Conservation (phyloP, 2,329 filamentous ascomycete species). For the Colletotrichum falcatum region DNA sequence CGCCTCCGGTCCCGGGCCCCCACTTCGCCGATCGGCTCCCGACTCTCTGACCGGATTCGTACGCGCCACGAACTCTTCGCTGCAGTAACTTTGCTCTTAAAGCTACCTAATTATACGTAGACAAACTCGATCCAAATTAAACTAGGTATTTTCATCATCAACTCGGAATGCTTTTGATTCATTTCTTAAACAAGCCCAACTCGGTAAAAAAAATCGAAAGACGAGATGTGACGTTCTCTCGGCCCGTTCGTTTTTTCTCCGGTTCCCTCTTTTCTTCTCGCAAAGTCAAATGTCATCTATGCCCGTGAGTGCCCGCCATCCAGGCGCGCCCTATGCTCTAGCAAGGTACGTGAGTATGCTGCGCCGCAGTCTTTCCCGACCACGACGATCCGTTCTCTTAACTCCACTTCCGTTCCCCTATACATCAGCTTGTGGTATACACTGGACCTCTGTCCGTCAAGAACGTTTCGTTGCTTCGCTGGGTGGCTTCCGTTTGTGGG, state of each 20-base stretch:
- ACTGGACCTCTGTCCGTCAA: not conserved
- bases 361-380: conserved; percentile 16
- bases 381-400: conserved; percentile 5
- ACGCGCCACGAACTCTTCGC: not conserved
- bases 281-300: conserved; percentile 34
- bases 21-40: not conserved
- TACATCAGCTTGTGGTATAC: conserved; percentile 13
- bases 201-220: conserved; percentile 19
- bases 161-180: conserved; percentile 19
- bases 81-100: not conserved
- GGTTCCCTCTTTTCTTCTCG: not conserved
- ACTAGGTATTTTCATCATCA: not conserved
- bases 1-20: not conserved
- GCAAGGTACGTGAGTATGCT: conserved; percentile 28
- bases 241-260: not conserved
- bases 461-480: not conserved
- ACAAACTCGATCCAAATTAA: not conserved
- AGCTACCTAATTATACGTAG: too few relatives aligned
- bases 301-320: conserved; percentile 33
- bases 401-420: conserved; percentile 11
- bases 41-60: not conserved
- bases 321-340: conserved; percentile 34
- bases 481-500: not conserved
- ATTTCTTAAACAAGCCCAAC: conserved; percentile 34
- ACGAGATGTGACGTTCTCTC: conserved; percentile 13